Percentiles rank a stretch among this genome's conserved stretches.
Conservation (phyloP, 1,284 basidiomycete genomes). For the Tylopilus orsonianus region DNA sequence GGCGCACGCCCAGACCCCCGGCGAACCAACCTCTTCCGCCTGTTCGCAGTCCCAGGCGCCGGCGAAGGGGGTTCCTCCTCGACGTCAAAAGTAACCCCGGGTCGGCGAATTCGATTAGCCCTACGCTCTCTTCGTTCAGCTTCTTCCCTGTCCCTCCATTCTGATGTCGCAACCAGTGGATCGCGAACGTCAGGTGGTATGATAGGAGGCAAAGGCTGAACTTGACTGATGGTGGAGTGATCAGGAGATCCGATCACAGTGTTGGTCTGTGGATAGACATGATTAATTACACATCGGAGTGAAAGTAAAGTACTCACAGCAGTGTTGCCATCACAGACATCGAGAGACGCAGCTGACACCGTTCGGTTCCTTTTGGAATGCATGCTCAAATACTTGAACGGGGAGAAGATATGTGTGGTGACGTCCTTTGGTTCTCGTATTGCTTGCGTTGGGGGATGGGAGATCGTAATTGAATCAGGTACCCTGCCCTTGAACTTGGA, state of each 20-base stretch:
- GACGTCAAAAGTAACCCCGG: constrained; percentile 70
- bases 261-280: constrained; percentile 46
- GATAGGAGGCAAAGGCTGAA: constrained; percentile 46
- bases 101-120: constrained; percentile 51
- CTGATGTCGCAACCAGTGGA: constrained; percentile 56
- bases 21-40: constrained; percentile 31
- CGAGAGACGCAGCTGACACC: constrained; percentile 70
- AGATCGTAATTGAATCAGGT: constrained; percentile 30
- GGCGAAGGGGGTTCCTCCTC: constrained; percentile 48
- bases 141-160: constrained; percentile 62
- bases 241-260: constrained; percentile 73
- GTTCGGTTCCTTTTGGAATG: constrained; percentile 59
- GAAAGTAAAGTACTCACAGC: constrained; percentile 48
- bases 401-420: constrained; percentile 51
- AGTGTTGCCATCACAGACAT: constrained; percentile 69
- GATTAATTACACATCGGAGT: constrained; percentile 14
- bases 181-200: constrained; percentile 62
- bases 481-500: constrained; percentile 27
- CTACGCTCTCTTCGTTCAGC: constrained; percentile 40
- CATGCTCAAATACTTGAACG: constrained; percentile 55
- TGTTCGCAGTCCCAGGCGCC: constrained; percentile 24
- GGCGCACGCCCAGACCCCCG: constrained; percentile 30
- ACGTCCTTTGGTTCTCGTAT: constrained; percentile 39
- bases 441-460: constrained; percentile 8
- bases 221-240: constrained; percentile 61